Percentiles rank a stretch among this genome's conserved stretches.
Conservation (phyloP, 805 yeast genomes). For the Lipomyces starkeyi region DNA sequence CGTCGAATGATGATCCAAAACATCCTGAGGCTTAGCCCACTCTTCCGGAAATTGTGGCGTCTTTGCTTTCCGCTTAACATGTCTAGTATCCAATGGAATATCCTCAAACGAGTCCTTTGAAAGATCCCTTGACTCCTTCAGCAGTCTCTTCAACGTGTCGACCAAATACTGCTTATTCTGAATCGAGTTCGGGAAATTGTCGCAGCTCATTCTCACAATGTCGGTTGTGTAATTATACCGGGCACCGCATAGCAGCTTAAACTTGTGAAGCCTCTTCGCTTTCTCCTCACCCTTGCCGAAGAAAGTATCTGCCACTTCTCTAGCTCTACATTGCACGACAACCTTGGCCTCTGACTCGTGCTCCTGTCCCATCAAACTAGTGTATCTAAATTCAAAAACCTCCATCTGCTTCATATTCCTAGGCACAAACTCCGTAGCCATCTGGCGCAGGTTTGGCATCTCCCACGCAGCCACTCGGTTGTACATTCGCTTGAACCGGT, state of each 20-base stretch:
- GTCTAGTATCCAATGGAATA: constrained; percentile 82
- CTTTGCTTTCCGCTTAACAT: constrained; percentile 56
- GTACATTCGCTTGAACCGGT: constrained; percentile 75
- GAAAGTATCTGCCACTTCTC: constrained; percentile 52
- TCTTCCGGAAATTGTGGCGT: constrained; percentile 68
- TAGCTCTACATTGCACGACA: constrained; percentile 59
- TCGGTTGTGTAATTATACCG: constrained; percentile 71
- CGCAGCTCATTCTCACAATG: constrained; percentile 66
- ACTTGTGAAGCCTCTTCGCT: constrained; percentile 64
- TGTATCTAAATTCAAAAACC: constrained; percentile 66
- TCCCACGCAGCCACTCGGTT: constrained; percentile 90
- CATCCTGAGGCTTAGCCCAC: constrained; percentile 80
- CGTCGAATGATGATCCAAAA: neutral
- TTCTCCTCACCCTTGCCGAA: constrained; percentile 44
- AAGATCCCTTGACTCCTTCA: constrained; percentile 67
- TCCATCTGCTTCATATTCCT: constrained; percentile 25
- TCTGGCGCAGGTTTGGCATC: constrained; percentile 67
- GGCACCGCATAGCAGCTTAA: constrained; percentile 76
- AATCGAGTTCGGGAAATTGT: constrained; percentile 72
- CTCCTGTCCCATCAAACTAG: constrained; percentile 73
- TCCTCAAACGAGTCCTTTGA: constrained; percentile 69
- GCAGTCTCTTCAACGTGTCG: constrained; percentile 63
- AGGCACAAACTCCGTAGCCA: constrained; percentile 20
- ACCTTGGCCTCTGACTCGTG: constrained; percentile 77
- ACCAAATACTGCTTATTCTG: constrained; percentile 82